phyloP scores from a whole-genome alignment of 2,329 filamentous ascomycete species.

The Aspergillus sp. region DNA sequence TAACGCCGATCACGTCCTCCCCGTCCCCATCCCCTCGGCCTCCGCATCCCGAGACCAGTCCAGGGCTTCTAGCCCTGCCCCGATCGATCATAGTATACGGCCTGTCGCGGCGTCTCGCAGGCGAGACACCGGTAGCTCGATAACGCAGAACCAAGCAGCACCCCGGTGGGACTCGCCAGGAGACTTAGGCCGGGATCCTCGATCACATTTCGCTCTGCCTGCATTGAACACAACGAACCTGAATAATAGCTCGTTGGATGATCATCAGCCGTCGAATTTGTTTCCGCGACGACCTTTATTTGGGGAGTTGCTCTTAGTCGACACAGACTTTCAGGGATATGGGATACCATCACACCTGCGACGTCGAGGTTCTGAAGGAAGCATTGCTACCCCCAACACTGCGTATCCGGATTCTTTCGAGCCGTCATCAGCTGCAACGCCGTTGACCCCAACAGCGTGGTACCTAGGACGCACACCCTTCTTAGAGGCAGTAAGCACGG shows the following conservation, averaged over 20 bases:
- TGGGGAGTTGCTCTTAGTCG: conserved; percentile 69
- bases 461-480: conserved; percentile 53
- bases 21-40: conserved; percentile 37
- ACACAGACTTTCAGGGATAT: conserved; percentile 54
- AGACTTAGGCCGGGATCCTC: conserved; percentile 7
- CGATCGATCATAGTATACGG: conserved; percentile 24
- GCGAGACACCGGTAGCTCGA: conserved; percentile 22
- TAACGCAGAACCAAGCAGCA: conserved; percentile 12
- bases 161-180: conserved; percentile 20
- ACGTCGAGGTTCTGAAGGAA: conserved; percentile 71
- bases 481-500: conserved; percentile 40
- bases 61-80: conserved; percentile 28
- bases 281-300: conserved; percentile 63
- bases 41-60: conserved; percentile 36
- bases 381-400: conserved; percentile 54
- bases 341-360: conserved; percentile 58
- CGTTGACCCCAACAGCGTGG: conserved; percentile 67
- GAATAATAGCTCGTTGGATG: conserved; percentile 1
- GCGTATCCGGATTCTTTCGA: conserved; percentile 41
- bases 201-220: conserved; percentile 7
- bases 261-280: conserved; percentile 24
- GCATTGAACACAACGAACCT: conserved; percentile 6
- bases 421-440: conserved; percentile 51
- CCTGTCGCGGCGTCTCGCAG: conserved; percentile 28
- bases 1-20: conserved; percentile 49